These are phyloP conservation scores for Entrophospora sp. DNA, from an alignment of 192 early-diverging fungal species.

Conservation along the genomic window DNA sequence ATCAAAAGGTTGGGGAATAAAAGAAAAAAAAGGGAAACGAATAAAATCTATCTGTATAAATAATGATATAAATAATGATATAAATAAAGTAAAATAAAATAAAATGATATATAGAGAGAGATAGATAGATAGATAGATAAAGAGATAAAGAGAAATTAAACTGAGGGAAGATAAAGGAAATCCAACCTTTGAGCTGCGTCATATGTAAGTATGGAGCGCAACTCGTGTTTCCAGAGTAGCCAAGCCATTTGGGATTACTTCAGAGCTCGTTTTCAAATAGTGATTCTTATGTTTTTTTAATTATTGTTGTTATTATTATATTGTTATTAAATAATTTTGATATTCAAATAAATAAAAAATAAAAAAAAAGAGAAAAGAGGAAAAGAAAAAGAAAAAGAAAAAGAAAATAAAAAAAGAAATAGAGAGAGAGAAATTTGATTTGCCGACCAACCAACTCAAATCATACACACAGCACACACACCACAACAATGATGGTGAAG, in stretches of 20 bases:
- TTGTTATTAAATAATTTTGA: no score
- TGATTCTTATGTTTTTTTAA: no score
- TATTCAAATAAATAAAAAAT: no score
- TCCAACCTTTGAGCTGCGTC: slow-evolving; percentile 26
- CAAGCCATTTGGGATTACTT: neutral
- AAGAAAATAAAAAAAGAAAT: no score
- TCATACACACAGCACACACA: no score
- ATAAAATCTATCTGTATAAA: neutral
- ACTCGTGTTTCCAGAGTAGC: slow-evolving; percentile 18
- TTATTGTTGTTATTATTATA: no score
- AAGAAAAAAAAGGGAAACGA: neutral
- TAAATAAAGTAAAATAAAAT: neutral
- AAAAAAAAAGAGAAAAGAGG: no score
- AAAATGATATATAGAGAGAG: slow-evolving; percentile 9
- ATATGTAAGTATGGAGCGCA: slow-evolving; percentile 18
- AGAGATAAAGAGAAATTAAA: no score
- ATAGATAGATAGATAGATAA: slow-evolving; percentile 14
- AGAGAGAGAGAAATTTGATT: no score
- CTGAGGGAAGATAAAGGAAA: slow-evolving; percentile 18
- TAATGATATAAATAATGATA: neutral
- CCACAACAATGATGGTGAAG: no score
- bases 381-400: no score
- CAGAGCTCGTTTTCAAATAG: neutral
- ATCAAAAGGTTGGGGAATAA: neutral
- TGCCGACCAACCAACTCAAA: no score